Percentiles rank a stretch among this genome's conserved stretches.
phyloP scores from a whole-genome alignment of 495 filamentous ascomycete genomes.

The Evernia prunastri region DNA sequence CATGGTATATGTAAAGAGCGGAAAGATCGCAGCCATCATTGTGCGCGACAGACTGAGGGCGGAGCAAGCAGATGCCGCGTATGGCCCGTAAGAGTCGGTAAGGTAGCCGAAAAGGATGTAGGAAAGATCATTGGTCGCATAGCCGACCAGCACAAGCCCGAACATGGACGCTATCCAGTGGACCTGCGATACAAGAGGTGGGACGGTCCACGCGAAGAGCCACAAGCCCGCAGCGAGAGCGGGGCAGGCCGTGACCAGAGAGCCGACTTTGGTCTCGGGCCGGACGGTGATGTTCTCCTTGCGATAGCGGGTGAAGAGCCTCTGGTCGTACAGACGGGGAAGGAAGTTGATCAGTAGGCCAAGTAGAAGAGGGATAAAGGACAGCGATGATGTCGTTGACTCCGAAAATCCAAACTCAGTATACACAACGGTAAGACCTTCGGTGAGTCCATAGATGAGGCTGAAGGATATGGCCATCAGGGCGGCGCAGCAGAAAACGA shows the following conservation, averaged over 20 bases:
- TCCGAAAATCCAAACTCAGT: neutral
- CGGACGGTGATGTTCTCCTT: neutral
- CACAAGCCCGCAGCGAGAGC: neutral
- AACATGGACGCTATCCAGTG: constrained; percentile 6
- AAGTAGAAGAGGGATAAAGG: neutral
- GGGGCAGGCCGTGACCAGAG: neutral
- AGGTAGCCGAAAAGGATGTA: constrained; percentile 8
- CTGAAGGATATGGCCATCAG: neutral
- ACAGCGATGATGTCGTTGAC: constrained; percentile 1
- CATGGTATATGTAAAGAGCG: neutral
- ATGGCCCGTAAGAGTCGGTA: constrained; percentile 1
- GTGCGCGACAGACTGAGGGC: neutral
- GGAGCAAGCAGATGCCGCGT: constrained; percentile 4
- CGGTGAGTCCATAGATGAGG: neutral
- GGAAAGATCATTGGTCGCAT: constrained; percentile 6
- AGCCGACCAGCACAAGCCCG: constrained; percentile 2
- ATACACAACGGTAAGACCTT: neutral
- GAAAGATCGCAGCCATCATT: neutral
- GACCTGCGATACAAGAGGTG: constrained; percentile 1
- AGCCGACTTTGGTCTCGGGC: neutral
- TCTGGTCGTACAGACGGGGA: neutral
- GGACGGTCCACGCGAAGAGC: constrained; percentile 10
- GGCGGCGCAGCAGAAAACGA: too few relatives aligned
- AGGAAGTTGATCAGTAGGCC: neutral
- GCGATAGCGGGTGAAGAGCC: neutral